Percentiles rank a stretch among this genome's conserved stretches.
Evolutionary conservation across 352 stramenopile species (phyloP).

Genomic region (Pythium insidiosum): DNA sequence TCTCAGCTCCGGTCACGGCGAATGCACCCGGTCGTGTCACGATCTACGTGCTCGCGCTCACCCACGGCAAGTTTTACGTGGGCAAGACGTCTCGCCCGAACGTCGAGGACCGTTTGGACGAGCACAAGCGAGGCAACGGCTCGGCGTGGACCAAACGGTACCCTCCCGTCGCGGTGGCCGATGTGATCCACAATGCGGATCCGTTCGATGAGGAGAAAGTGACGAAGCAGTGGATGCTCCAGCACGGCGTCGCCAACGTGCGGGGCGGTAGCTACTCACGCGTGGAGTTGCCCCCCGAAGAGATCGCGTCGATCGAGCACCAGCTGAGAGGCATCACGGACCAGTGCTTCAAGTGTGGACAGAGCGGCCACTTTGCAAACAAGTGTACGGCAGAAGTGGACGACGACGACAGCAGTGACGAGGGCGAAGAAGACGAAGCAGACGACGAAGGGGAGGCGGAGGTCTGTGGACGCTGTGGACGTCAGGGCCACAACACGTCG

Average conservation of each 20-base stretch:
- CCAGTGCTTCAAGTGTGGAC: constrained; percentile 11
- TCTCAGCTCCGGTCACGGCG: constrained; percentile 1
- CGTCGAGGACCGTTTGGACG: constrained; percentile 9
- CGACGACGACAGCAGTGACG: constrained; percentile 2
- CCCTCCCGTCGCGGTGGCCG: constrained; percentile 3
- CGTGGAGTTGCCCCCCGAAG: constrained; percentile 1
- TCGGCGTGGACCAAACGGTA: constrained; percentile 11
- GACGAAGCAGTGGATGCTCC: constrained; percentile 13
- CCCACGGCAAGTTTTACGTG: constrained; percentile 12
- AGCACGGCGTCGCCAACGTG: constrained; percentile 11
- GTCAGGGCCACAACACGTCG: constrained; percentile 5
- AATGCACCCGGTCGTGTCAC: constrained; percentile 4
- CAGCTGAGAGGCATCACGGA: constrained; percentile 9
- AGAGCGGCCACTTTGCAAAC: constrained; percentile 10
- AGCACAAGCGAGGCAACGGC: constrained; percentile 11
- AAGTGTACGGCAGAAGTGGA: constrained; percentile 8
- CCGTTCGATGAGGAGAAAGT: constrained; percentile 14
- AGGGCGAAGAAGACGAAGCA: too few species aligned
- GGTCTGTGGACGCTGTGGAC: constrained; percentile 7
- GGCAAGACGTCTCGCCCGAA: constrained; percentile 9
- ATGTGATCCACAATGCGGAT: constrained; percentile 8
- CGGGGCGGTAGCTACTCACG: constrained; percentile 7
- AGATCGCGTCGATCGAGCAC: constrained; percentile 4
- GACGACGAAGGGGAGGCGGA: constrained; percentile 3
- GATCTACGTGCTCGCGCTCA: constrained; percentile 13